Percentiles rank a stretch among this genome's conserved stretches.
Conservation (phyloP, 2,329 filamentous ascomycete species). For the Salinomyces thailandicus region DNA sequence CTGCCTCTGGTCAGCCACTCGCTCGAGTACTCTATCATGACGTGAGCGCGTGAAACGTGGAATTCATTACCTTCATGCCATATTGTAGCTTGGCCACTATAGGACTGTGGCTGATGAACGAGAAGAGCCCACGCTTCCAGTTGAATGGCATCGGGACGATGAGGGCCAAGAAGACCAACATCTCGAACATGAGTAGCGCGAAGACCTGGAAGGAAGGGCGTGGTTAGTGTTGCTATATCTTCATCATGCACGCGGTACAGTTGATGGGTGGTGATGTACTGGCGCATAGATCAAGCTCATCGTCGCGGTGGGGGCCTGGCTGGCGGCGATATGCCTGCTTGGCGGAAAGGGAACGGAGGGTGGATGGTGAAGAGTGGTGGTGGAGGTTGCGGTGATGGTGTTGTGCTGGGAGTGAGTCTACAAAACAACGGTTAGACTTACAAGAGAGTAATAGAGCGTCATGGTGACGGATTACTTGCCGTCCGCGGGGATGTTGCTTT, state of each 20-base stretch:
- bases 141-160: constrained; percentile 83
- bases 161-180: constrained; percentile 68
- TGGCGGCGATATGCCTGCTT: neutral
- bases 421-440: constrained; percentile 31
- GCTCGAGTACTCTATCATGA: too few species aligned
- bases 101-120: constrained; percentile 86
- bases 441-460: constrained; percentile 60
- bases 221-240: constrained; percentile 10
- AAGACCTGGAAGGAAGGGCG: constrained; percentile 61
- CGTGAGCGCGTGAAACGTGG: too few species aligned
- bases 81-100: constrained; percentile 88
- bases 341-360: neutral
- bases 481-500: constrained; percentile 1
- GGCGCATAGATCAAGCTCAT: constrained; percentile 31
- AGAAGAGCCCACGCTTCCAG: constrained; percentile 76
- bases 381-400: constrained; percentile 1
- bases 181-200: constrained; percentile 70
- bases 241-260: constrained; percentile 4
- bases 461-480: constrained; percentile 35
- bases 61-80: constrained; percentile 63
- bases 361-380: neutral
- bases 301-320: constrained; percentile 6
- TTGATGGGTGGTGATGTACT: constrained; percentile 12
- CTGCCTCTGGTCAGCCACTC: too few species aligned
- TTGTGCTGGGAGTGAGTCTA: constrained; percentile 1